Evolutionary conservation across 2,329 filamentous ascomycete genomes (phyloP).

Genomic region (Tolypocladium amazonense): DNA sequence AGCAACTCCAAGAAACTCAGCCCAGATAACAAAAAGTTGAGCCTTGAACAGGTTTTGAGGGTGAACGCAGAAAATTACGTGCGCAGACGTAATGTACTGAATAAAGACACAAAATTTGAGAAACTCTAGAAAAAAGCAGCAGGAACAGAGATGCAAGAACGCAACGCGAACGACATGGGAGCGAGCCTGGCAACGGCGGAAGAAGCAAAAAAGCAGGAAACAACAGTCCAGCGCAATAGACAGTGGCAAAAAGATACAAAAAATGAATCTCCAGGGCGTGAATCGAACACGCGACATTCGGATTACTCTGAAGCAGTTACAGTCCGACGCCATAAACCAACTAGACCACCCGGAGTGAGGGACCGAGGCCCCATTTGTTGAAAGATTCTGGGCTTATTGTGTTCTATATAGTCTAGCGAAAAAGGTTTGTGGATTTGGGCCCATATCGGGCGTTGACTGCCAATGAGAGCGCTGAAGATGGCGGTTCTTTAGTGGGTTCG

Average conservation of each 20-base stretch:
- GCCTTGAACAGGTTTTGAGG: too few relatives aligned
- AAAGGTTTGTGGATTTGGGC: neutral
- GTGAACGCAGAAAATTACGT: too few relatives aligned
- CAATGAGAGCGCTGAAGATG: neutral
- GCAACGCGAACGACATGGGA: neutral
- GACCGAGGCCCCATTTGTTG: neutral
- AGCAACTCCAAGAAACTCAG: too few relatives aligned
- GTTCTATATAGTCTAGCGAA: neutral
- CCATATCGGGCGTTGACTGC: neutral
- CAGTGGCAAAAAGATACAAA: conserved; percentile 4
- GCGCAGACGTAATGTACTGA: too few relatives aligned
- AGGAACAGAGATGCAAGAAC: neutral
- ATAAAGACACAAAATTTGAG: too few relatives aligned
- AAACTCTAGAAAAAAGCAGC: neutral
- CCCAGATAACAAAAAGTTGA: too few relatives aligned
- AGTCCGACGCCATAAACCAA: conserved; percentile 18
- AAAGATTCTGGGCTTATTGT: neutral
- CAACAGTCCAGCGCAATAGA: neutral
- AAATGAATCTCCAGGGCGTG: conserved; percentile 15
- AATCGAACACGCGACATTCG: conserved; percentile 18
- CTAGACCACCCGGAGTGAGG: conserved; percentile 16
- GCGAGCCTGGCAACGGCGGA: neutral
- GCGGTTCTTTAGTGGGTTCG: neutral
- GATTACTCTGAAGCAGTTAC: conserved; percentile 13
- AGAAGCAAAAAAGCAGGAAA: neutral